A percentile compares a stretch with the other conserved stretches of the same genome.
Evolutionary conservation across 2,329 filamentous ascomycete species (phyloP).

Genomic region (Trichophyton schoenleinii): DNA sequence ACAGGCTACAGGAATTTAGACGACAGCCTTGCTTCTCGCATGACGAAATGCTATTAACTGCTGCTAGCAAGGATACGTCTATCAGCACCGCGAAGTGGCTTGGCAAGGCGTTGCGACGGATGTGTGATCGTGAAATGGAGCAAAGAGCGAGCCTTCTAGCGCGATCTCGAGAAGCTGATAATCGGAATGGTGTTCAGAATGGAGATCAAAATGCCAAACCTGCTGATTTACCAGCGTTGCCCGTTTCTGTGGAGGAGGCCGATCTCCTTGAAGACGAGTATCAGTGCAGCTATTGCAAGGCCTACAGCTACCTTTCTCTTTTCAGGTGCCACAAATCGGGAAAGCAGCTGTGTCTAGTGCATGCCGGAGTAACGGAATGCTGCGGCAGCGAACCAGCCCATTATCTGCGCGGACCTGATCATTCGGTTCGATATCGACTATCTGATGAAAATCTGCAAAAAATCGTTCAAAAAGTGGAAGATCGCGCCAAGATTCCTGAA

Average conservation of each 20-base stretch:
- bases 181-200: slow-evolving; percentile 42
- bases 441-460: slow-evolving; percentile 56
- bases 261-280: slow-evolving; percentile 85
- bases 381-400: slow-evolving; percentile 57
- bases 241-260: slow-evolving; percentile 54
- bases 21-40: slow-evolving; percentile 95
- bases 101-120: slow-evolving; percentile 68
- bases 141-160: slow-evolving; percentile 57
- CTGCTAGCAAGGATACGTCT: slow-evolving; percentile 62
- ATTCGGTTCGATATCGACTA: slow-evolving; percentile 66
- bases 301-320: slow-evolving; percentile 79
- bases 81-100: slow-evolving; percentile 96
- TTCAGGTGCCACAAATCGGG: slow-evolving; percentile 73
- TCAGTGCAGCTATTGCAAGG: slow-evolving; percentile 83
- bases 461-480: slow-evolving; percentile 62
- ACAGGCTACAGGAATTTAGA: slow-evolving; percentile 73
- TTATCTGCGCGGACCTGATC: slow-evolving; percentile 56
- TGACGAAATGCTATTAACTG: slow-evolving; percentile 85
- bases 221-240: slow-evolving; percentile 41
- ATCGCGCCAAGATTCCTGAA: slow-evolving; percentile 77
- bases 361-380: slow-evolving; percentile 69
- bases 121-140: slow-evolving; percentile 58
- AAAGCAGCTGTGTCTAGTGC: slow-evolving; percentile 69
- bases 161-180: slow-evolving; percentile 44
- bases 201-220: slow-evolving; percentile 33